Percentiles rank a stretch among this genome's conserved stretches.
Evolutionary conservation across 176 grass and related monocot genomes (phyloP).

Genomic region (Sorghum bicolor): DNA sequence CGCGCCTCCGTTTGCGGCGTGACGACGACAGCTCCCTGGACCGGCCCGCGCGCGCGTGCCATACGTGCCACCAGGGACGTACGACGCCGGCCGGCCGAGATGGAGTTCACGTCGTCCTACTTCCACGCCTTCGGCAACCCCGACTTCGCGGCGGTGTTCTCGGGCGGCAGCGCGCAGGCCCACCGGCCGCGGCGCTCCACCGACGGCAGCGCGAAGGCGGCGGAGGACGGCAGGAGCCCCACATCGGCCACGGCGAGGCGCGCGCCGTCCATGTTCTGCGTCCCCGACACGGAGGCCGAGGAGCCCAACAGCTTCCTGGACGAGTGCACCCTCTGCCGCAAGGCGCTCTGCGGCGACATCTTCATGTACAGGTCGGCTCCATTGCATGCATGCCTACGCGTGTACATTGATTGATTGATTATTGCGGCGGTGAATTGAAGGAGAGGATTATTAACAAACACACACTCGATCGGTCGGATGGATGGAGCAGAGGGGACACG

Average conservation of each 20-base stretch:
- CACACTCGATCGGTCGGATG: neutral
- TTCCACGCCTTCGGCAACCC: conserved; percentile 60
- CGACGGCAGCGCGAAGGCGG: neutral
- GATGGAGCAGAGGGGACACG: conserved; percentile 66
- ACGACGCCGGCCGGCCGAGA: conserved; percentile 11
- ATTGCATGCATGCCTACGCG: neutral
- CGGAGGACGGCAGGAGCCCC: neutral
- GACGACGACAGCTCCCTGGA: conserved; percentile 5
- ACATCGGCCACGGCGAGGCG: neutral
- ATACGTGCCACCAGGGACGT: neutral
- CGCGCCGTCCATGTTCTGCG: conserved; percentile 34
- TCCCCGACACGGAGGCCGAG: conserved; percentile 40
- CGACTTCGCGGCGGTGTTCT: conserved; percentile 46
- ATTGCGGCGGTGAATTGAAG: neutral
- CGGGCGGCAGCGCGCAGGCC: conserved; percentile 29
- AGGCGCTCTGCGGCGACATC: conserved; percentile 56
- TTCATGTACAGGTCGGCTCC: conserved; percentile 44
- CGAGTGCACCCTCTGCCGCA: conserved; percentile 51
- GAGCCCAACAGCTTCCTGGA: conserved; percentile 51
- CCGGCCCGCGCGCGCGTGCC: neutral
- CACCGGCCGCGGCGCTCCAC: conserved; percentile 14
- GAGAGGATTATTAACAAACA: neutral
- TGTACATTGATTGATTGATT: neutral
- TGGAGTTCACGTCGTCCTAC: conserved; percentile 65
- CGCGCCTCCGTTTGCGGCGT: neutral